Evolutionary conservation across 2,329 filamentous ascomycete species (phyloP).

Genomic region (Calonectria naviculata): DNA sequence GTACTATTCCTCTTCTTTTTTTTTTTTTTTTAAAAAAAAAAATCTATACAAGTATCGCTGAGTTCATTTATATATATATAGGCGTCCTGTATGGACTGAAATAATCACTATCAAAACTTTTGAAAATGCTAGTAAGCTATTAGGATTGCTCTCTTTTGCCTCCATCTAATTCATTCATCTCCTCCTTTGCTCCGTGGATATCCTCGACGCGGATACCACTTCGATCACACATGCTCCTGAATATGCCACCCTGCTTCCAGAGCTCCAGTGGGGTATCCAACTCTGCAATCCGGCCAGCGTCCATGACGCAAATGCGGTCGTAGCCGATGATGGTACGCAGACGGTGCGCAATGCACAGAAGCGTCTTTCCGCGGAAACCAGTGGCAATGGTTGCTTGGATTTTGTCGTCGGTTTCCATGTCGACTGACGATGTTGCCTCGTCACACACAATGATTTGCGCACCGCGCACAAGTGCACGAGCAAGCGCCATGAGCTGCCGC

Average conservation of each 20-base stretch:
- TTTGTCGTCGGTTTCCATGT: slow-evolving; percentile 97
- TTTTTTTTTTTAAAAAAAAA: background rate
- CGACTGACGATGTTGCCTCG: slow-evolving; percentile 92
- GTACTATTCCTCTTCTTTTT: background rate
- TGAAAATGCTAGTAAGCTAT: background rate
- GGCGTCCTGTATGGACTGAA: background rate
- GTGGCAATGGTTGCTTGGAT: slow-evolving; percentile 90
- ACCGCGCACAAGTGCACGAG: slow-evolving; percentile 87
- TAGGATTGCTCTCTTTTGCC: background rate
- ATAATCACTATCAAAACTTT: background rate
- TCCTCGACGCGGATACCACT: slow-evolving; percentile 77
- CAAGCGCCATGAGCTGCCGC: slow-evolving; percentile 94
- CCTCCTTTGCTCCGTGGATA: slow-evolving; percentile 57
- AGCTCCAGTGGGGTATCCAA: slow-evolving; percentile 80
- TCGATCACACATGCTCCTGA: slow-evolving; percentile 88
- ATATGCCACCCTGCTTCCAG: slow-evolving; percentile 82
- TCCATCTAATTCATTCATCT: slow-evolving; percentile 35
- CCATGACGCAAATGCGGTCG: slow-evolving; percentile 97
- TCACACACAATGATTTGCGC: slow-evolving; percentile 96
- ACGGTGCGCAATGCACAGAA: slow-evolving; percentile 93
- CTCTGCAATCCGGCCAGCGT: slow-evolving; percentile 87
- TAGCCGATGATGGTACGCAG: slow-evolving; percentile 94
- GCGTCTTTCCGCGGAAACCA: slow-evolving; percentile 86
- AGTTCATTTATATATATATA: background rate
- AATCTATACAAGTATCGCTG: background rate